Base-by-base conservation (phyloP, 768 basidiomycete genomes). In the Postia placenta region DNA sequence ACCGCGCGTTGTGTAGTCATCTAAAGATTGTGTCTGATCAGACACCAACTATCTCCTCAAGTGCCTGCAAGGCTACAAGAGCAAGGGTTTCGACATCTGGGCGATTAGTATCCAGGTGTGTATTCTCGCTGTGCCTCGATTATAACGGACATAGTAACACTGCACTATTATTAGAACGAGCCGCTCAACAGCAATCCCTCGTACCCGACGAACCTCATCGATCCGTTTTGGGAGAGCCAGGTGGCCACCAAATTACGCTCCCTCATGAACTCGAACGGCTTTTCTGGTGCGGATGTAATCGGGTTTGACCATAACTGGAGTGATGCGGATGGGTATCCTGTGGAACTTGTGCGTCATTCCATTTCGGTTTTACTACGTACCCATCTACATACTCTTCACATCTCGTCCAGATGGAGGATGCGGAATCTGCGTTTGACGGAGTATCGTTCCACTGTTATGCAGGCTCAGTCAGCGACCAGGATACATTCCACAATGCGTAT, bases 281-380 rank as follows among this genome's bases (percentile, higher is more conserved):
- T 87, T 39, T 70, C 71, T 0, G 56, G 58, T 22, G 77, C 81
- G 24, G 82, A 79, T 61, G 69, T 89, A 38, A 71, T 87, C 28
- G 87, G 85, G 24, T 77, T 70, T 52, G 79, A 87, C 55, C 87
- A 89, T 55, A 89, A 90, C 58, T 90, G 87, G 87, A 69, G 72
- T 45, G 74, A 79, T 52, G 82, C 84, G 11, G 78, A 69, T 2
- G 64, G 69, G 11, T 89, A 89, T 56, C 81, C 87, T 0, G 73
- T 83, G 2, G 66, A 78, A 67, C 53, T 73, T 70, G 77, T 77
- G 35, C 46, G 70, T 59, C 14, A 14, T 11, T n/a, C n/a, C n/a
- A n/a, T n/a, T 20, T 38, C n/a, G n/a, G n/a, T n/a, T n/a, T n/a
- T n/a, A n/a, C n/a, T n/a, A n/a, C n/a, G n/a, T n/a, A n/a, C n/a